Evolutionary conservation across 225 moss, liverwort and hornwort genomes (phyloP), one percentile per base, ranked within the genome.

Genomic region (Pseudisothecium myosuroides): DNA sequence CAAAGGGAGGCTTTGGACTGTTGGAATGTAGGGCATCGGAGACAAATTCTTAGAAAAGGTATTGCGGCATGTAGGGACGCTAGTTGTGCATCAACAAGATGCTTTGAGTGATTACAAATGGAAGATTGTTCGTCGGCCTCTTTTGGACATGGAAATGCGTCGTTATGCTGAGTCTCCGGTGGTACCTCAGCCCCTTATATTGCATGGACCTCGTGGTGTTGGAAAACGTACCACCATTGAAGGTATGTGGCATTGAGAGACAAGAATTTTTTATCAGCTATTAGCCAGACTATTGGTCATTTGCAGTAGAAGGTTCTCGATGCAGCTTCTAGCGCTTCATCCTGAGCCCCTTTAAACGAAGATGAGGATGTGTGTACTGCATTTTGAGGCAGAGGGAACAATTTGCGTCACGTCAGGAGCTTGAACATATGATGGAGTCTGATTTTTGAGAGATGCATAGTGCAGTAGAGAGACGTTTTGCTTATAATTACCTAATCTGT

Each of bases 141-240:
- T 98, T 90, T 86, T 95, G 90, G 97, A 98, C 72, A 92, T 96
- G 56, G 91, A 96, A 19, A 86, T 98, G 63, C 96, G 93, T 56
- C 95, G 92, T 36, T 98, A 96, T 88, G 98, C 95, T 17, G 88
- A 91, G 85, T 89, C 93, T 88, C 88, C 94, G 55, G 95, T 95
- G 64, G 97, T 98, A 62, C 96, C 96, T 39, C 96, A 96, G 91
- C 92, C 96, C 19, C 85, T 98, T 68, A 81, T 98, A 68, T 90
- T 98, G 72, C 98, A 98, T 86, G 98, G 98, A 73, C 98, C 98
- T 88, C 95, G 98, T 72, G 97, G 98, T 83, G 98, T 95, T 76
- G 98, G 98, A 68, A 98, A 98, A 88, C 96, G 96, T 69, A 98
- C 96, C 41, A 84, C 92, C 43, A 65, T 95, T 49, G 94, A 98